Evolutionary conservation across 2,329 filamentous ascomycete species (phyloP), one percentile per base, ranked within the genome.

Genomic region (Botrytis hyacinthi): DNA sequence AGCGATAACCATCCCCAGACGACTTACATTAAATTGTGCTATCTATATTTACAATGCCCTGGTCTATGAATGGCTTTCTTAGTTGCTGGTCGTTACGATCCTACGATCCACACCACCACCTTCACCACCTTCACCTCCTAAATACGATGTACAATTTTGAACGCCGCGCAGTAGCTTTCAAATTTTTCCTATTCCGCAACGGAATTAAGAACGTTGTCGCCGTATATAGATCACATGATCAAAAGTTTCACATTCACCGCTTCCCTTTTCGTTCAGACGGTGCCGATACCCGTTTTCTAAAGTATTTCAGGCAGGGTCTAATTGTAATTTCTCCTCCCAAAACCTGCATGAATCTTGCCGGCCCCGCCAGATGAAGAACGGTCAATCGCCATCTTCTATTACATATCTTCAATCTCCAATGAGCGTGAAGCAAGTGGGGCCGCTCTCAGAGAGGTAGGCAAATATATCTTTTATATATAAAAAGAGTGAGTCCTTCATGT

Each of bases 281-380:
- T 71, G 69, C 69, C 69, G 69, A 20, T 51, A 63, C 63, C 69
- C 69, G 69, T 65, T 20, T 40, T 29, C 26, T 26, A 40, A 42
- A 62, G 60, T 22, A 62, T 22, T 62, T 16, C 35, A 57, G n/a
- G n/a, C 51, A 57, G n/a, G 51, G 51, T 32, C n/a, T 57, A 57
- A 57, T 14, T 29, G 51, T 7, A 57, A 18, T 57, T 57, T 54
- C 29, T 32, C 6, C n/a, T 29, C n/a, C 51, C 51, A 57, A 57
- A 57, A 29, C 51, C 51, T n/a, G 51, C 51, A 29, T 29, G 51
- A 57, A 57, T 57, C 51, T 57, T 29, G 51, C n/a, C n/a, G 51
- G 51, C 51, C n/a, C 51, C 51, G 51, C 51, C 51, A n/a, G 60
- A 40, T 62, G 37, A 40, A 42, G 65, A 32, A 40, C 35, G 66